These are phyloP conservation scores for Solanum hybrid DNA, from an alignment of 305 asterid species.

Conservation along the genomic window DNA sequence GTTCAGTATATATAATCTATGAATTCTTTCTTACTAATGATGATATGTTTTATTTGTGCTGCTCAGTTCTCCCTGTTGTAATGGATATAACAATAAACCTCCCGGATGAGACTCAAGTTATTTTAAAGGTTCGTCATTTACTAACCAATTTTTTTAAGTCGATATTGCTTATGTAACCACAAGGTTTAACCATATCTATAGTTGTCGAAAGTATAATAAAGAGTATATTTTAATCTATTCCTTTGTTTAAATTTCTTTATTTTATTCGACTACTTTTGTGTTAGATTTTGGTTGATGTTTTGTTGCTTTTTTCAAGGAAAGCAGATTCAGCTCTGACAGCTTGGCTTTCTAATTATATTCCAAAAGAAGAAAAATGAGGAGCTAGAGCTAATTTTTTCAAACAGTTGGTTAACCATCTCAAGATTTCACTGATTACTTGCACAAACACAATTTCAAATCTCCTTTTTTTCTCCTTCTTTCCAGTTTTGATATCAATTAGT, in stretches of 20 bases:
- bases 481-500: background rate
- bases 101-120: slow-evolving; percentile 65
- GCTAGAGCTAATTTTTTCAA: background rate
- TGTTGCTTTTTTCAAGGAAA: background rate
- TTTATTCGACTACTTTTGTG: background rate
- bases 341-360: background rate
- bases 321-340: background rate
- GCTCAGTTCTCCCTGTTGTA: slow-evolving; percentile 80
- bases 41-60: background rate
- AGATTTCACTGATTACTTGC: background rate
- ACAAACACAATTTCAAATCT: background rate
- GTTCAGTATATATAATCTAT: background rate
- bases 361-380: background rate
- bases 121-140: slow-evolving; percentile 60
- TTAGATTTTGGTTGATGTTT: background rate
- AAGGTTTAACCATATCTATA: background rate
- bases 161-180: background rate
- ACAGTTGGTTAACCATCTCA: background rate
- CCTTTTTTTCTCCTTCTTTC: background rate
- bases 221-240: background rate
- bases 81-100: slow-evolving; percentile 79
- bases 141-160: too few species aligned
- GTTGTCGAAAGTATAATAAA: background rate
- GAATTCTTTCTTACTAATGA: background rate
- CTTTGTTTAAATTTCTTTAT: background rate